phyloP scores from a whole-genome alignment of 1,139 yeast genomes.

The Ogataea hybrid region DNA sequence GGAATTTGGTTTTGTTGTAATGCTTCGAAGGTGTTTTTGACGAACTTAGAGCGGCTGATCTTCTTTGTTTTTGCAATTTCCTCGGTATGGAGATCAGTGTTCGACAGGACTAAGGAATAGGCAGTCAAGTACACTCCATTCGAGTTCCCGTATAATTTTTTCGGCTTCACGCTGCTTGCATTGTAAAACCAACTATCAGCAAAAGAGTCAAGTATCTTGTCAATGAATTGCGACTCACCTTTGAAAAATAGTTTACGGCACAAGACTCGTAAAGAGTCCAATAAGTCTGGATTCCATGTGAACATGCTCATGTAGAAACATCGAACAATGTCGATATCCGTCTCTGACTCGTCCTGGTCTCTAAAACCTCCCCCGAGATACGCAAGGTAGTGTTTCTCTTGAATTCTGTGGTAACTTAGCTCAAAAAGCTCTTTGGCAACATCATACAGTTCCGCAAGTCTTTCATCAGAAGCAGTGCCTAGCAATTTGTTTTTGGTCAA shows the following conservation, averaged over 20 bases:
- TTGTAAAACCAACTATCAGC: conserved; percentile 58
- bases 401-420: conserved; percentile 28
- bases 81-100: conserved; percentile 63
- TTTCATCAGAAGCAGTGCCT: conserved; percentile 7
- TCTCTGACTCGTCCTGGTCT: conserved; percentile 27
- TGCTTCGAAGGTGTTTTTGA: conserved; percentile 52
- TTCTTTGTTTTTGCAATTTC: conserved; percentile 33
- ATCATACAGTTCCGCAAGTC: conserved; percentile 11
- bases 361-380: conserved; percentile 35
- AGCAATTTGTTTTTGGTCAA: conserved; percentile 5
- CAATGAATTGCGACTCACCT: conserved; percentile 85
- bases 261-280: conserved; percentile 56
- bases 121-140: conserved; percentile 71
- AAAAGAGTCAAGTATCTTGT: conserved; percentile 67
- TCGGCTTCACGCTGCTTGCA: conserved; percentile 43
- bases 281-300: conserved; percentile 48
- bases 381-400: conserved; percentile 35
- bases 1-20: conserved; percentile 35
- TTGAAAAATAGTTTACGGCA: conserved; percentile 67
- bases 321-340: conserved; percentile 42
- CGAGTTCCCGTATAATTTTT: conserved; percentile 48
- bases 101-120: conserved; percentile 70
- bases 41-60: conserved; percentile 43
- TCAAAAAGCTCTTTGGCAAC: conserved; percentile 34
- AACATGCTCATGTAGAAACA: conserved; percentile 47